phyloP scores from a whole-genome alignment of 768 basidiomycete genomes.

The Terana coerulea region DNA sequence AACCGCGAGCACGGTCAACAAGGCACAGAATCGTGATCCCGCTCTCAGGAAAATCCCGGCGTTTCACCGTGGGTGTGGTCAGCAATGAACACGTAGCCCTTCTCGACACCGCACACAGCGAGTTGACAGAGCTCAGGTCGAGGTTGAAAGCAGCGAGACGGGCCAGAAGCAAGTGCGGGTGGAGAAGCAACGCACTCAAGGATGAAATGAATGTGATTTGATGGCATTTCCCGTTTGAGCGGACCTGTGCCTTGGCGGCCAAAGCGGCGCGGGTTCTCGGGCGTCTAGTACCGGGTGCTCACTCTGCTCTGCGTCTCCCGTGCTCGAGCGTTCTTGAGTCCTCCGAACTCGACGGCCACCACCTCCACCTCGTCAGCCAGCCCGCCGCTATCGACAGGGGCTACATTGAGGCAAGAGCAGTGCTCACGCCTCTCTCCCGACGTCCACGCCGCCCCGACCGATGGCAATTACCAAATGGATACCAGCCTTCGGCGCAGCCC shows the following conservation, averaged over 20 bases:
- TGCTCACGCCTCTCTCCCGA: slow-evolving; percentile 6
- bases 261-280: slow-evolving; percentile 7
- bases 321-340: not conserved
- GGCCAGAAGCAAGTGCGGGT: too few relatives aligned
- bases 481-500: slow-evolving; percentile 20
- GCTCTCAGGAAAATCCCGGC: too few relatives aligned
- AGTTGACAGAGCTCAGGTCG: too few relatives aligned
- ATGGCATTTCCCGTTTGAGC: not conserved
- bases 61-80: too few relatives aligned
- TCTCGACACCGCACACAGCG: too few relatives aligned
- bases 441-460: slow-evolving; percentile 8
- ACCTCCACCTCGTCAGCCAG: not conserved
- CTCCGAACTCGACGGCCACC: not conserved
- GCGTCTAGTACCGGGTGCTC: not conserved
- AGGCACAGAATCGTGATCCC: too few relatives aligned
- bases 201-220: too few relatives aligned
- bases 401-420: not conserved
- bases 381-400: not conserved
- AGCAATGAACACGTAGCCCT: too few relatives aligned
- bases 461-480: slow-evolving; percentile 28
- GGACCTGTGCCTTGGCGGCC: slow-evolving; percentile 11
- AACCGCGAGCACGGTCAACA: too few relatives aligned
- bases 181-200: too few relatives aligned
- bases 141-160: too few relatives aligned
- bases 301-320: not conserved